Base-by-base conservation (phyloP, 2,329 filamentous ascomycete species). In the Gnomoniopsis smithogilvyi region DNA sequence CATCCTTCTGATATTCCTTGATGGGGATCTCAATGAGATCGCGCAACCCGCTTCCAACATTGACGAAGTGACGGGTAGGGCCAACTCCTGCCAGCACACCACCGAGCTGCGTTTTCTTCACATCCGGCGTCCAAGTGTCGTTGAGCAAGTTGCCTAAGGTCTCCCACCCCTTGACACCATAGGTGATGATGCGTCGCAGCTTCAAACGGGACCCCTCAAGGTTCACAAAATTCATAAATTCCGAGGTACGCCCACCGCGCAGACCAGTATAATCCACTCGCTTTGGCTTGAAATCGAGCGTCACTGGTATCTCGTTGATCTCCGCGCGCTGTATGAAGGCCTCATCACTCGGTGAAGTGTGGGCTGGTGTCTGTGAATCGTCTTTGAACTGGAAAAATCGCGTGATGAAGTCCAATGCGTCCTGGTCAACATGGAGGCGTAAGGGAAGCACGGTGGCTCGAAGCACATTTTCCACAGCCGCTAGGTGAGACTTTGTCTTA, bases 371-470 rank as follows among this genome's bases (percentile, higher is more conserved):
- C 7, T 76, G 76, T 1, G 76, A 76, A 45, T 93, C 90, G 66
- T 97, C 92, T 69, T 96, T 96, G 80, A 99, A 99, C 67, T 96
- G 93, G 68, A 99, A 99, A 78, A 99, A 99, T 2, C 95, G 87
- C 1, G 90, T 96, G 69, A 99, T 91, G 70, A 99, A 99, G 70
- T 99, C 95, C 3, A 99, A 82, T 1, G 95, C 94, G 73, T 99
- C 95, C 73, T 99, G 95, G 68, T 99, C 95, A 36, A 99, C 93
- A 70, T 99, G 95, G 1, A 99, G 80, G 47, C 95, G 86, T 30
- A 99, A 77, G 1, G 95, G 95, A 33, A 98, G 80, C 19, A 99
- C 73, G 1, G 86, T 89, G 15, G 85, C 88, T 67, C 89, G 90
- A 17, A 97, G 76, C 7, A 97, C 90, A 62, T 98, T 86, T 70